Evolutionary conservation across 441 rosid genomes (phyloP), one percentile per base, ranked within the genome.

Genomic region (Erodium trifolium): DNA sequence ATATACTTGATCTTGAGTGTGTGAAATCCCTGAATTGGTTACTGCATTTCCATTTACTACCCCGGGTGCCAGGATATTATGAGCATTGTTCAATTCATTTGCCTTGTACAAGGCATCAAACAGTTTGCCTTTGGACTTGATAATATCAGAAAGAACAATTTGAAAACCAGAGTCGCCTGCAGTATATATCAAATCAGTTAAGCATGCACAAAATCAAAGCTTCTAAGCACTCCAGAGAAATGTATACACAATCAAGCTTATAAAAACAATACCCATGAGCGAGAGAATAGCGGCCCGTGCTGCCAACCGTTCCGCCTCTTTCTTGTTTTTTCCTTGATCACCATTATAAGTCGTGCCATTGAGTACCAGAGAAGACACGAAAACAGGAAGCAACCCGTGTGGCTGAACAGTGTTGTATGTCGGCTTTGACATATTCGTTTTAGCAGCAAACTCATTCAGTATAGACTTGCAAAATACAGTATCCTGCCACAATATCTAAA

Each of bases 281-380:
- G 80, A 67, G 19, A 27, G 65, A 45, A 80, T 68, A 8, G 68
- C 74, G 29, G 19, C 55, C 1, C 27, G 37, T 62, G 81, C 75
- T 1, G 73, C 81, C n/a, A 72, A 60, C n/a, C 72, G 79, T 66
- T 80, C 80, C 10, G 75, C 81, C 49, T 68, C 76, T 68, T 70
- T 75, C 72, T 68, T 77, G 74, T 72, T 77, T 69, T 39, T 18
- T 9, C 49, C 73, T 1, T 27, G 74, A 12, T 67, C 67, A 47
- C 75, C 75, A 2, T 37, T 29, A 69, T 65, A 75, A 39, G 37
- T 41, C 67, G 71, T 34, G 23, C 78, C 72, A 68, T 75, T 57
- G 27, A 73, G 70, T 19, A 73, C 35, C 68, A 77, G 5, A n/a
- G 77, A 31, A 53, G 74, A 77, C 34, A 59, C 3, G 16, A 63